Conservation (phyloP, 495 filamentous ascomycete species). For the Bryoglossum gracile region DNA sequence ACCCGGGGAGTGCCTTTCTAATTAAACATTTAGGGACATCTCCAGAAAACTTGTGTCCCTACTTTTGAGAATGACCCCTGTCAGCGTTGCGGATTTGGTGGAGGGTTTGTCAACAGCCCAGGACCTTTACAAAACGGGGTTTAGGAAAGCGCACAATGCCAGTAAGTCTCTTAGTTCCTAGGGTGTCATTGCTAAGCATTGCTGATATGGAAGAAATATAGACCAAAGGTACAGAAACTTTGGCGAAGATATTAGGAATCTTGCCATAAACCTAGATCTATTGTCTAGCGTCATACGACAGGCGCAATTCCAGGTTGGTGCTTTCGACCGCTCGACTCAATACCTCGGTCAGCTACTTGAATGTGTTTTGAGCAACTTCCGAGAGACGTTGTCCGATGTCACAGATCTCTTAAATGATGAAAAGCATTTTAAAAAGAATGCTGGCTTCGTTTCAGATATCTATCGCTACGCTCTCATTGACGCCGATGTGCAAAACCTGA, state of each 20-base stretch:
- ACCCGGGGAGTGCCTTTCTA: no score
- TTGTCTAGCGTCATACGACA: not conserved
- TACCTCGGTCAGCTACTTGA: not conserved
- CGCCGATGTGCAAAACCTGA: not conserved
- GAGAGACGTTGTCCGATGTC: not conserved
- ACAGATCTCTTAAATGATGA: not conserved
- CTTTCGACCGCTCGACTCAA: not conserved
- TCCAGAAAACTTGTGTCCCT: no score
- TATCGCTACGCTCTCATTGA: slow-evolving; percentile 1
- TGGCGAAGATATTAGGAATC: slow-evolving; percentile 4
- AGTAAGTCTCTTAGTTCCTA: slow-evolving; percentile 3
- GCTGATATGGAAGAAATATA: slow-evolving; percentile 1
- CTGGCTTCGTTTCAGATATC: not conserved
- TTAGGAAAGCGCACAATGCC: not conserved
- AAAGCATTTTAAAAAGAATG: slow-evolving; percentile 3
- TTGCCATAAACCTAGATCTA: slow-evolving; percentile 2
- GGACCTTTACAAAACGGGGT: slow-evolving; percentile 1
- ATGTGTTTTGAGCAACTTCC: not conserved
- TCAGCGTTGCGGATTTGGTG: not conserved
- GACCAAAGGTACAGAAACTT: not conserved
- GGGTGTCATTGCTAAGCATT: no score
- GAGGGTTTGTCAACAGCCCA: not conserved
- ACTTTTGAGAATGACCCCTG: not conserved
- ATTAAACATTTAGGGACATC: no score
- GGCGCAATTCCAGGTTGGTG: not conserved